These are phyloP conservation scores for Coemansia sp. DNA, from an alignment of 371 early-diverging fungal species.

Conservation along the genomic window DNA sequence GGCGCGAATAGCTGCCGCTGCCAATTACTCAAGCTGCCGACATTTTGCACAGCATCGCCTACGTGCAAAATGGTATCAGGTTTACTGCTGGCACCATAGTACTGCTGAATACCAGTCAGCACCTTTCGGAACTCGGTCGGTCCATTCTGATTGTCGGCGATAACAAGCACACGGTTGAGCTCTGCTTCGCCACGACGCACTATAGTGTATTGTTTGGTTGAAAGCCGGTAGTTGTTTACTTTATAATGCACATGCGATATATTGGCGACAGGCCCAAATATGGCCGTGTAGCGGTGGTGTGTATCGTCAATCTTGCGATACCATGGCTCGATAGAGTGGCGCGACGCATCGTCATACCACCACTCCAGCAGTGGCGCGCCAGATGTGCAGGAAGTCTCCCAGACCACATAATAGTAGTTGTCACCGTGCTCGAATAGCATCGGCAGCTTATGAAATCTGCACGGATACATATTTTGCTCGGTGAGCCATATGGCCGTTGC, in stretches of 20 bases:
- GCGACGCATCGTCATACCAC: constrained; percentile 19
- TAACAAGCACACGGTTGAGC: constrained; percentile 29
- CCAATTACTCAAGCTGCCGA: constrained; percentile 54
- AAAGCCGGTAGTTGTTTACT: constrained; percentile 15
- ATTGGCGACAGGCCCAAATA: constrained; percentile 27
- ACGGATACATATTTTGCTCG: constrained; percentile 20
- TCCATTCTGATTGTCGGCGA: constrained; percentile 46
- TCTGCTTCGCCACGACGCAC: constrained; percentile 5
- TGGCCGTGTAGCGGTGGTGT: constrained; percentile 41
- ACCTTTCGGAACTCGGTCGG: constrained; percentile 25
- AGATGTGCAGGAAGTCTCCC: constrained; percentile 42
- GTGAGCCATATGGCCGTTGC: constrained; percentile 22
- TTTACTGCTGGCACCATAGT: constrained; percentile 13
- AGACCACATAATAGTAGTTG: constrained; percentile 40
- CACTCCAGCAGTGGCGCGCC: constrained; percentile 30
- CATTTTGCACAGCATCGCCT: constrained; percentile 40
- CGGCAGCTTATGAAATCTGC: constrained; percentile 38
- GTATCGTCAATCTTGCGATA: constrained; percentile 25
- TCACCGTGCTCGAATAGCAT: constrained; percentile 42
- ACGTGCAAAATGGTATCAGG: constrained; percentile 44
- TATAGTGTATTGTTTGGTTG: constrained; percentile 24
- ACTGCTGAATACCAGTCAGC: constrained; percentile 4
- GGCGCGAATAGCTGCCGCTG: constrained; percentile 72
- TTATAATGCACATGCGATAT: constrained; percentile 23
- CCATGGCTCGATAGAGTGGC: constrained; percentile 20